Evolutionary conservation across 2,329 filamentous ascomycete species (phyloP).

Genomic region (Beauveria bassiana): DNA sequence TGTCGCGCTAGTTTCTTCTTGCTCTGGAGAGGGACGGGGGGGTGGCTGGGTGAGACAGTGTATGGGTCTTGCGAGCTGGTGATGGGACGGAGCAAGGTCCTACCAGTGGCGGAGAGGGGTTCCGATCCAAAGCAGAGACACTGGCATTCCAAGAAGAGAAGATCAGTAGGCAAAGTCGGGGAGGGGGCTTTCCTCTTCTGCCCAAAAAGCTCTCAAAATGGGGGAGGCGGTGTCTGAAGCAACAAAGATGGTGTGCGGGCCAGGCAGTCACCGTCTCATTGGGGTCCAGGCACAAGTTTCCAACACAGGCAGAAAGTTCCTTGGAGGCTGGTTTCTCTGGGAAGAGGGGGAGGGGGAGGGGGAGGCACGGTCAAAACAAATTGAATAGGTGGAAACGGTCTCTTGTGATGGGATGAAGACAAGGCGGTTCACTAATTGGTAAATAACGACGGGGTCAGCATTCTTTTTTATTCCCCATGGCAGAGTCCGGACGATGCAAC

Average conservation of each 20-base stretch:
- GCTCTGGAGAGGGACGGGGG: slow-evolving; percentile 22
- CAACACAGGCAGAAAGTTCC: not conserved
- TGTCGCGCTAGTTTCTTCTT: slow-evolving; percentile 27
- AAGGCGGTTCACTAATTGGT: not conserved
- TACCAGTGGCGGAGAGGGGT: slow-evolving; percentile 25
- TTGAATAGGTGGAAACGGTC: not conserved
- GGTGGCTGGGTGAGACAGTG: slow-evolving; percentile 26
- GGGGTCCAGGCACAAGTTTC: slow-evolving; percentile 7
- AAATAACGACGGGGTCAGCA: slow-evolving; percentile 11
- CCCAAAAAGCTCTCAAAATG: slow-evolving; percentile 6
- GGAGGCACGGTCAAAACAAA: not conserved
- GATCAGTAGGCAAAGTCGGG: slow-evolving; percentile 12
- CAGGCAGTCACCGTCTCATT: slow-evolving; percentile 9
- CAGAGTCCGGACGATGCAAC: not conserved
- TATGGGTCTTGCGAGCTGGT: slow-evolving; percentile 22
- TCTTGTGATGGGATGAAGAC: not conserved
- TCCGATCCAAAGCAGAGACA: slow-evolving; percentile 31
- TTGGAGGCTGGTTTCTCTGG: not conserved
- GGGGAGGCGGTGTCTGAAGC: slow-evolving; percentile 11
- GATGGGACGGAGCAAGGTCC: slow-evolving; percentile 25
- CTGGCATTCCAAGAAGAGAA: slow-evolving; percentile 30
- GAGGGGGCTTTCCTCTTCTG: slow-evolving; percentile 11
- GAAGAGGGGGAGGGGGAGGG: not conserved
- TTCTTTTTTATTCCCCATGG: slow-evolving; percentile 6
- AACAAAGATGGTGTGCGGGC: slow-evolving; percentile 5